Percentiles rank a stretch among this genome's conserved stretches.
phyloP scores from a whole-genome alignment of 2,329 filamentous ascomycete genomes.

The Xylariaceae sp. region DNA sequence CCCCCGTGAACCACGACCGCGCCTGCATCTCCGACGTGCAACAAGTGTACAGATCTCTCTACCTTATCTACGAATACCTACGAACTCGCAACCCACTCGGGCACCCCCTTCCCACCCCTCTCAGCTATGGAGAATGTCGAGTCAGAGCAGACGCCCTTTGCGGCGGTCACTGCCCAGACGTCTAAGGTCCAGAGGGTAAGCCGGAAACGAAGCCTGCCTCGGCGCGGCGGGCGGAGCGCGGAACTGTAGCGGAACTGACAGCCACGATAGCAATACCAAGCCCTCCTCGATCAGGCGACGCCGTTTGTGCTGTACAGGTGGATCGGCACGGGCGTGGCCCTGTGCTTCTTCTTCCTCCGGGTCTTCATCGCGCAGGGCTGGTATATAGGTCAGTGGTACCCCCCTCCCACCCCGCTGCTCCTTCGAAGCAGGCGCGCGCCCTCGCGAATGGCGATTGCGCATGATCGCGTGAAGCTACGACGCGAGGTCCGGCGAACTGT shows the following conservation, averaged over 20 bases:
- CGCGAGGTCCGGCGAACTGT: too few relatives aligned
- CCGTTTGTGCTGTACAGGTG: constrained; percentile 87
- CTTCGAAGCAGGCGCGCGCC: background rate
- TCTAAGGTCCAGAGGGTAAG: constrained; percentile 64
- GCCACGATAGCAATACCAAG: constrained; percentile 74
- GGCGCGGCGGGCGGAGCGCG: too few relatives aligned
- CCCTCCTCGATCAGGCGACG: constrained; percentile 86
- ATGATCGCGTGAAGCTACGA: too few relatives aligned
- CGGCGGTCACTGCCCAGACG: constrained; percentile 80
- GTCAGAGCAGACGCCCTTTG: constrained; percentile 86
- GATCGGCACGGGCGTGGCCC: constrained; percentile 68
- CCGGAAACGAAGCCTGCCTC: too few relatives aligned
- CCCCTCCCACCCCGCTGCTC: background rate
- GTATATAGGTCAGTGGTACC: constrained; percentile 72
- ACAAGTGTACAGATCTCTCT: background rate
- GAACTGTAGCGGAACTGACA: constrained; percentile 2
- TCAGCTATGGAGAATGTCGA: constrained; percentile 72
- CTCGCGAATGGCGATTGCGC: constrained; percentile 12
- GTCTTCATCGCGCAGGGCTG: constrained; percentile 92
- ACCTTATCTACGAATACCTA: background rate
- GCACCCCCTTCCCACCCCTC: constrained; percentile 3
- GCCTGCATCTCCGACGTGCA: background rate
- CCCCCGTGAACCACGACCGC: background rate
- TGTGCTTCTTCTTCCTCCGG: constrained; percentile 77
- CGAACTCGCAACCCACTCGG: background rate